Percentiles rank a stretch among this genome's conserved stretches.
These are phyloP conservation scores for Kwoniella pini DNA, from an alignment of 768 basidiomycete genomes.

Conservation along the genomic window DNA sequence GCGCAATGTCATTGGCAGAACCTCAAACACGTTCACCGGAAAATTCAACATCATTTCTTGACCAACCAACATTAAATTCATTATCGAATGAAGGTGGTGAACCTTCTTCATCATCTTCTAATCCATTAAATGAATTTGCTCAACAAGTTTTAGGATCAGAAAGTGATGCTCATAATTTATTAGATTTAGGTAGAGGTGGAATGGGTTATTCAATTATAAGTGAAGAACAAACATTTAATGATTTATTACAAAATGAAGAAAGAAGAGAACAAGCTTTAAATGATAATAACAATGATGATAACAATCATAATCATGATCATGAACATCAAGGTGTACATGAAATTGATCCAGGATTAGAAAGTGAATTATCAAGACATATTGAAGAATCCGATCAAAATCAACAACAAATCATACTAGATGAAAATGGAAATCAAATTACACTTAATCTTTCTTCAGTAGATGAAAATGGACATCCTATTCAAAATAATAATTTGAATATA, in stretches of 20 bases:
- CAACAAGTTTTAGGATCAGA: slow-evolving; percentile 31
- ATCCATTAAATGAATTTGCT: slow-evolving; percentile 36
- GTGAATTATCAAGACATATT: neutral
- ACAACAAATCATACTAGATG: slow-evolving; percentile 1
- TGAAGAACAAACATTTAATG: slow-evolving; percentile 24
- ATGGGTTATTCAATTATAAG: slow-evolving; percentile 9
- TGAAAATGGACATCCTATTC: neutral
- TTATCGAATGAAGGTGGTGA: slow-evolving; percentile 2
- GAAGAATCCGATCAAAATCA: neutral
- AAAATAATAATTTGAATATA: neutral
- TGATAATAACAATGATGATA: neutral
- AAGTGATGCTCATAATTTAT: slow-evolving; percentile 19
- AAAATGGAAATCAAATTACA: slow-evolving; percentile 3
- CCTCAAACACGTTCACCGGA: neutral
- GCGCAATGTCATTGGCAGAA: slow-evolving; percentile 15
- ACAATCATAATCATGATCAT: slow-evolving; percentile 5
- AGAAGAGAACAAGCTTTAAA: slow-evolving; percentile 9
- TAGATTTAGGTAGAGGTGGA: slow-evolving; percentile 19
- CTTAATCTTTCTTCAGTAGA: neutral
- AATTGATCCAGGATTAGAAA: slow-evolving; percentile 15
- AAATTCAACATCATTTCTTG: slow-evolving; percentile 17
- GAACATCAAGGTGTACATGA: neutral
- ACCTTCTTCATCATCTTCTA: slow-evolving; percentile 4
- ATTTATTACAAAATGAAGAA: slow-evolving; percentile 25
- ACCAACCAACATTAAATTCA: slow-evolving; percentile 23